Percentiles rank a stretch among this genome's conserved stretches.
Conservation (phyloP, 768 basidiomycete species). For the Cystobasidium ongulense region DNA sequence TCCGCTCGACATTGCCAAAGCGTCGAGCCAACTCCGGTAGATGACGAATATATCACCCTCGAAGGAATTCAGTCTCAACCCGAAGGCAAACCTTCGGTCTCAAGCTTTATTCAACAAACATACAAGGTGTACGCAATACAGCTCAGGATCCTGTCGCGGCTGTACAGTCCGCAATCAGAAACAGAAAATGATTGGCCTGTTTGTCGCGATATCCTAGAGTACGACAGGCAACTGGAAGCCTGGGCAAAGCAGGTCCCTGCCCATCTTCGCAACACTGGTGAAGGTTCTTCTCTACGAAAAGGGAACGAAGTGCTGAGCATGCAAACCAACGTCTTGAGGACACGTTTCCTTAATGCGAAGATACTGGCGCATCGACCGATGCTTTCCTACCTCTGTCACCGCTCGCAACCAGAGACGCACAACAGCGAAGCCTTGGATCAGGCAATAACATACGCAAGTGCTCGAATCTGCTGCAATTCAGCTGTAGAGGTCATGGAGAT, state of each 20-base stretch:
- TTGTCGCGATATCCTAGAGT: not conserved
- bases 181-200: not conserved
- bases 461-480: not conserved
- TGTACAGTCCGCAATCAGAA: not conserved
- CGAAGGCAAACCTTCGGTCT: not conserved
- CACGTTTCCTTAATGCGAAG: not conserved
- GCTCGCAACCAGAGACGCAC: not conserved
- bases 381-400: slow-evolving; percentile 5
- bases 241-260: not conserved
- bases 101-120: not conserved
- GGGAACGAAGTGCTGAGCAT: not conserved
- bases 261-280: not conserved
- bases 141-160: not conserved
- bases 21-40: not conserved
- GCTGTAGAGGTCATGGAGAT: not conserved
- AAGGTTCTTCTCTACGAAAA: not conserved
- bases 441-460: not conserved
- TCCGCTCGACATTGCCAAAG: not conserved
- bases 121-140: not conserved
- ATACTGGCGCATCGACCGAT: not conserved
- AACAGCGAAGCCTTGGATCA: not conserved
- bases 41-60: not conserved
- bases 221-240: not conserved
- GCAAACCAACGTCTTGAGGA: not conserved
- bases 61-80: not conserved